Evolutionary conservation across 2,329 filamentous ascomycete genomes (phyloP).

Genomic region (Tothia fuscella): DNA sequence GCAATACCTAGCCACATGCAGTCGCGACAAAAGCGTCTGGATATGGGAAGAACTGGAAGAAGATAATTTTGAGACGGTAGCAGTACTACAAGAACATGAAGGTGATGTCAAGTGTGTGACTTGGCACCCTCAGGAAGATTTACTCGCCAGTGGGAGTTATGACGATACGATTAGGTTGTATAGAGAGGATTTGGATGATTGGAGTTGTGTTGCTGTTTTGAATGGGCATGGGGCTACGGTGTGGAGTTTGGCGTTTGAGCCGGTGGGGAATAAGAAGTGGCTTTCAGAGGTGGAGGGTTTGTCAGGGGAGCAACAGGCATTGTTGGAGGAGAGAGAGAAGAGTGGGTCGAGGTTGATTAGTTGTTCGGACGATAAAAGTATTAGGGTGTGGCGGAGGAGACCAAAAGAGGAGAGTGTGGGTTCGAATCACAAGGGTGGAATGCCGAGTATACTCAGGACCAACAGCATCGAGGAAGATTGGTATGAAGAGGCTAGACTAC

Average conservation of each 20-base stretch:
- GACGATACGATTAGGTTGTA: constrained; percentile 85
- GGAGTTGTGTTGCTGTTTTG: constrained; percentile 76
- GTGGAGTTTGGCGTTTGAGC: constrained; percentile 68
- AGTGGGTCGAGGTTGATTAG: constrained; percentile 55
- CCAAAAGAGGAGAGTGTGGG: constrained; percentile 39
- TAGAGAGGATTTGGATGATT: constrained; percentile 85
- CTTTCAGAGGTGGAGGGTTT: constrained; percentile 16
- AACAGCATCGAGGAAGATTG: constrained; percentile 66
- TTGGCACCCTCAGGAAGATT: constrained; percentile 73
- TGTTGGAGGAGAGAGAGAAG: constrained; percentile 26
- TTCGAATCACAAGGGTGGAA: constrained; percentile 36
- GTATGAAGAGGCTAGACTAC: constrained; percentile 65
- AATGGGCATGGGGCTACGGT: constrained; percentile 77
- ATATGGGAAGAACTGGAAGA: constrained; percentile 96
- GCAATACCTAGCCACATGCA: constrained; percentile 77
- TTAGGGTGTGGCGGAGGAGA: constrained; percentile 66
- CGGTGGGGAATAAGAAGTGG: constrained; percentile 24
- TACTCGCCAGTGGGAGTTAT: constrained; percentile 84
- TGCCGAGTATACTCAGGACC: constrained; percentile 83
- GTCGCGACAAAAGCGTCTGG: constrained; percentile 89
- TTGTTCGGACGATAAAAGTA: constrained; percentile 72
- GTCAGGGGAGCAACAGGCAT: constrained; percentile 21
- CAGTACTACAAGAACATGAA: constrained; percentile 86
- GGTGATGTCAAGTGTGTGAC: constrained; percentile 89
- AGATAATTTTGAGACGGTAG: constrained; percentile 94